Base-by-base conservation (phyloP, 2,329 filamentous ascomycete genomes). In the Fusarium avenaceum region DNA sequence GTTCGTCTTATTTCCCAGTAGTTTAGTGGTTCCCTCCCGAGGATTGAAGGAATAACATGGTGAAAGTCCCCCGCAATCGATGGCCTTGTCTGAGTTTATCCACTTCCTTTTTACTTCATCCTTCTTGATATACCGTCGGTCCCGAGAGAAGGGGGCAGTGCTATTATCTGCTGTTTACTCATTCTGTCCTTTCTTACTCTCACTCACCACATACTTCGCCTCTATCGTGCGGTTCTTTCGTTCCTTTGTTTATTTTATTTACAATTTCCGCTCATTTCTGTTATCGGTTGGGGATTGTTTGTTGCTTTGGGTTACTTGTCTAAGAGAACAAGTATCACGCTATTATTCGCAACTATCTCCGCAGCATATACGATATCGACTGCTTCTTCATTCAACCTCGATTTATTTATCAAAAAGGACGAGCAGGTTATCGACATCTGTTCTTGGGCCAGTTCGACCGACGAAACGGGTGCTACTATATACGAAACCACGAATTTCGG, bases 71-170 rank as follows among this genome's bases (percentile, higher is more conserved):
- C 59, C 52, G 61, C 61, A 48, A 35, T 33, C 35, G 47, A 64
- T 47, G 48, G 61, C 46, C 38, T 65, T 65, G 40, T 44, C 22
- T 39, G 46, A 45, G 28, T 47, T 35, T 35, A 32, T 35, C 17
- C 35, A 39, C 32, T 46, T 32, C 38, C 28, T 33, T 52, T 9
- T 44, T 61, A 38, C 46, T 62, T 30, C 22, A 19, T 20, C 19
- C 20, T 54, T 44, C 33, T 61, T 46, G 47, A 46, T 39, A 52
- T 45, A 28, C 24, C 24, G 28, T 56, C 32, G 22, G 14, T 38
- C 28, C 30, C 42, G 17, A 35, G 24, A 32, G 48, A 67, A 65
- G 65, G 65, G 55, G 65, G 55, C 65, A 50, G 65, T 66, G 65
- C 43, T 62, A 33, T 50, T 52, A 14, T n/a, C 42, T 57, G 53